phyloP scores from a whole-genome alignment of 208 protist genomes.

The Acanthamoeba healyi region DNA sequence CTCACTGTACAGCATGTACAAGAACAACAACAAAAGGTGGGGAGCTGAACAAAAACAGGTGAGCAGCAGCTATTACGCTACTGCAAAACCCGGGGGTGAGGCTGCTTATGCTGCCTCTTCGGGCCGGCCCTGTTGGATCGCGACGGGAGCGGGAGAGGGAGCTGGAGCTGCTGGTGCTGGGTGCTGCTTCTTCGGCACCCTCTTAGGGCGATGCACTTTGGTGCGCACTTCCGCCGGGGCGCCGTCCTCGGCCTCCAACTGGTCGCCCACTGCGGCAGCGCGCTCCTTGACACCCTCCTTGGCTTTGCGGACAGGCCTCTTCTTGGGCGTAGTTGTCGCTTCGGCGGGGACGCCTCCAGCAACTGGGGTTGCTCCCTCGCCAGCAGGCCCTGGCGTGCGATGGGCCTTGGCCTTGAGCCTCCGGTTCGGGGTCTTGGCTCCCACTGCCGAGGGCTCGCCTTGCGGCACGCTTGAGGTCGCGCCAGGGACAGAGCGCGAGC shows the following conservation, averaged over 20 bases:
- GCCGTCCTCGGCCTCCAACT: not conserved
- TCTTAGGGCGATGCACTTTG: slow-evolving; percentile 24
- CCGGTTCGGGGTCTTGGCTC: slow-evolving; percentile 11
- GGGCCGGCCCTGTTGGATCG: not conserved
- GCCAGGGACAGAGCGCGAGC: slow-evolving; percentile 32
- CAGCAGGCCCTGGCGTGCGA: too few species aligned
- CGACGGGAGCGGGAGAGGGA: not conserved
- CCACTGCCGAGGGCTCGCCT: not conserved
- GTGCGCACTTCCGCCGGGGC: slow-evolving; percentile 26
- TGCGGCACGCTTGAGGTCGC: not conserved
- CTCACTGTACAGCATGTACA: not conserved
- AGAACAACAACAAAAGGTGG: not conserved
- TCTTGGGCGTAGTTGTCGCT: not conserved
- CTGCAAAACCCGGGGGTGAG: not conserved
- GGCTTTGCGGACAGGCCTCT: not conserved
- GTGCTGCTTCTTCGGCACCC: not conserved
- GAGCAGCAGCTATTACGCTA: not conserved
- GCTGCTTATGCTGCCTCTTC: slow-evolving; percentile 33
- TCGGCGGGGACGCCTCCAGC: not conserved
- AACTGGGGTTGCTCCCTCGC: not conserved
- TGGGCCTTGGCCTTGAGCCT: not conserved
- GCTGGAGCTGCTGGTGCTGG: too few species aligned
- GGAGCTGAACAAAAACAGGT: not conserved
- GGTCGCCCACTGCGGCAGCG: not conserved
- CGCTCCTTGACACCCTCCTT: slow-evolving; percentile 14